Conservation (phyloP, 2,329 filamentous ascomycete species). For the Madurella fahalii region DNA sequence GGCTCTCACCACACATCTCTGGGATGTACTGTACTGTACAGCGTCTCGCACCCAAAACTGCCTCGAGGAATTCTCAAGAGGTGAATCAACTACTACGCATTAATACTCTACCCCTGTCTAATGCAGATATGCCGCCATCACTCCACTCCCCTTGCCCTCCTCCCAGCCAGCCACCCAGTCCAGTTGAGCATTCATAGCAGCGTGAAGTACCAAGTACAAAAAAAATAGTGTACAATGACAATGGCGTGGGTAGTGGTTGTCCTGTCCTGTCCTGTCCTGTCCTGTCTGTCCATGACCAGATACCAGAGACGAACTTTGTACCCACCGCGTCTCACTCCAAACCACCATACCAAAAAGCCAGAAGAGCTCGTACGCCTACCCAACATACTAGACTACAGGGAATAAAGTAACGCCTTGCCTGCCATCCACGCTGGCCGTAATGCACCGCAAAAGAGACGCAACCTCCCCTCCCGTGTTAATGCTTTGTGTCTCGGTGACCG, state of each 20-base stretch:
- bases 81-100: not conserved
- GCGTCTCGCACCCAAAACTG: too few relatives aligned
- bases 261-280: not conserved
- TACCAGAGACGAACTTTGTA: too few relatives aligned
- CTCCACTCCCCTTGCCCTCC: not conserved
- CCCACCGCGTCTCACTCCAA: not conserved
- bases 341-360: not conserved
- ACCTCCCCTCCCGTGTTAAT: not conserved
- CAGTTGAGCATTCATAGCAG: not conserved
- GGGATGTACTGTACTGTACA: too few relatives aligned
- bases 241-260: not conserved
- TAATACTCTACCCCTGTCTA: not conserved
- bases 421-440: not conserved
- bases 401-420: not conserved
- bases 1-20: too few relatives aligned
- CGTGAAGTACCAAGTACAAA: not conserved
- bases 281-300: not conserved
- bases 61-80: too few relatives aligned
- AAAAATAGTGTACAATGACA: conserved; percentile 8
- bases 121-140: conserved; percentile 2
- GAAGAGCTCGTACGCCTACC: too few relatives aligned
- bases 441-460: conserved; percentile 4
- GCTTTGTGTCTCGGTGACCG: not conserved
- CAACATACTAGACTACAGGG: too few relatives aligned
- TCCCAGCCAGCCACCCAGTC: not conserved